These are phyloP conservation scores for Penicillium aurantiogriseum DNA, from an alignment of 2,329 filamentous ascomycete genomes.

Conservation along the genomic window DNA sequence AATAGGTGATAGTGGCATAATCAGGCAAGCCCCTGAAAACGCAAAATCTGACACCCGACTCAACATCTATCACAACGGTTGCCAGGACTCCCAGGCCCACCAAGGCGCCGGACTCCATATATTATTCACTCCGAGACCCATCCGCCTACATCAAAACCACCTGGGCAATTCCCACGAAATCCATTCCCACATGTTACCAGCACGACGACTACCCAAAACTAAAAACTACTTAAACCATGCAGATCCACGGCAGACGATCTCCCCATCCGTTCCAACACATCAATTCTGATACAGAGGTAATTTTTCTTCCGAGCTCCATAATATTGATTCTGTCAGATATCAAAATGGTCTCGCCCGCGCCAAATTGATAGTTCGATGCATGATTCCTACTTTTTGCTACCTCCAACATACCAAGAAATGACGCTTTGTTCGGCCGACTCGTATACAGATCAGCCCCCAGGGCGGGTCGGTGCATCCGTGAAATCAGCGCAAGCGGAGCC, in stretches of 20 bases:
- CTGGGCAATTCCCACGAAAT: constrained; percentile 3
- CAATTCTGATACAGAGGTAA: constrained; percentile 13
- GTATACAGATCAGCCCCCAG: constrained; percentile 1
- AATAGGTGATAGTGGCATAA: not conserved
- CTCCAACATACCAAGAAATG: not conserved
- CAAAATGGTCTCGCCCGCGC: not conserved
- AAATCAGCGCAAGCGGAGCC: constrained; percentile 2
- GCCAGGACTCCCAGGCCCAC: constrained; percentile 11
- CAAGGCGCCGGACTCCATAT: constrained; percentile 2
- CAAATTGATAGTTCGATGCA: constrained; percentile 6
- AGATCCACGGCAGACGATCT: constrained; percentile 5
- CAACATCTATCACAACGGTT: constrained; percentile 11
- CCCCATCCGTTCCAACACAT: constrained; percentile 10
- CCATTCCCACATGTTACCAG: constrained; percentile 8
- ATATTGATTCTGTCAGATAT: not conserved
- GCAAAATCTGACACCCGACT: not conserved
- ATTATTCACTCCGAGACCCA: constrained; percentile 10
- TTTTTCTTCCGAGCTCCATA: not conserved
- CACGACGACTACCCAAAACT: not conserved
- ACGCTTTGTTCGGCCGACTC: not conserved
- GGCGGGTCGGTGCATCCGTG: not conserved
- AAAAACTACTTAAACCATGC: constrained; percentile 10
- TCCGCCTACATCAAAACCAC: constrained; percentile 3
- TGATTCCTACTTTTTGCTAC: not conserved
- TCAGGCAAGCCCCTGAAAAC: constrained; percentile 9